Evolutionary conservation across 164 flowering plant species (phyloP), one percentile per base, ranked within the genome.

Genomic region (Malania oleifera): DNA sequence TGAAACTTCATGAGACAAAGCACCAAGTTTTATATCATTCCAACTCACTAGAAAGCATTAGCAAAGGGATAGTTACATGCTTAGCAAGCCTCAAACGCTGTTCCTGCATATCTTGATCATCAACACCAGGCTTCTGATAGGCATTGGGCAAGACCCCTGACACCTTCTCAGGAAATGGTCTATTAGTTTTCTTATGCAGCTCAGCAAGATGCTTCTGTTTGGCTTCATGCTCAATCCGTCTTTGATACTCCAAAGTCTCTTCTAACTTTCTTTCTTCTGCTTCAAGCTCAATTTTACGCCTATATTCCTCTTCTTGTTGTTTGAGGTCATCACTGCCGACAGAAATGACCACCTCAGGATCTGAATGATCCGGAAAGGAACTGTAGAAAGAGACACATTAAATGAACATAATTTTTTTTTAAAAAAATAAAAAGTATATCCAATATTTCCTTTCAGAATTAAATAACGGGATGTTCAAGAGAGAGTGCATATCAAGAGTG

Each of bases 251-350:
- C 72, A 95, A 73, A 51, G 90, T 85, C 70, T 95, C 95, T 73
- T 91, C 90, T 64, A 95, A 91, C 80, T 81, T 87, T 73, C 84
- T 84, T 63, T 85, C 99, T 77, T 89, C 99, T 18, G 78, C 98
- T 76, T 91, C 99, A 71, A 95, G 89, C 74, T 89, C 88, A 67
- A 80, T 72, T 67, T 73, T 82, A 24, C 75, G 88, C 60, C 77
- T 80, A 52, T 67, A 44, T 67, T 91, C 99, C 66, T 91, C 93
- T 49, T 87, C 90, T 53, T 72, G 70, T 61, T 66, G 72, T 59
- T 58, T 72, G 19, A 73, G 73, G 40, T 75, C 77, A 62, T 78
- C 76, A 62, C 46, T 61, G 56, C 60, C 67, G 45, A 23, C 70
- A 64, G 75, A 53, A 54, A 38, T 69, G 38, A 65, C 54, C 56